Base-by-base conservation (phyloP, 2,329 filamentous ascomycete genomes). In the Colletotrichum tamarilloi region DNA sequence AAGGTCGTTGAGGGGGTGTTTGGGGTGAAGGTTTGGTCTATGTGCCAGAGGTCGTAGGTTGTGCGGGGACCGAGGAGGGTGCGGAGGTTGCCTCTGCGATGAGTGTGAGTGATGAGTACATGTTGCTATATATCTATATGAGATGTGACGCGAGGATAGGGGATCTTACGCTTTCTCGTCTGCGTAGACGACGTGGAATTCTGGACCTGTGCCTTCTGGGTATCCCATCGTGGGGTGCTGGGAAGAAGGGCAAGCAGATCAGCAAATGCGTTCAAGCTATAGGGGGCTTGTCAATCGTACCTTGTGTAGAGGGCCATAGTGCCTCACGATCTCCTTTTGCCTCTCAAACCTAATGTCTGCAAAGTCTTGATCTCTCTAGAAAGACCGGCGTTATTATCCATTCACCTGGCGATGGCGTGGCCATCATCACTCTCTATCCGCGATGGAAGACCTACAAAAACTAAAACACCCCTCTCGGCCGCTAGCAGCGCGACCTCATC, bases 151-250 rank as follows among this genome's bases (percentile, higher is more conserved):
- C 4, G 38, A 28, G 24, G 12, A 0, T 12, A 16, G 53, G 22
- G 3, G 74, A 6, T 14, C 58, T 57, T 53, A 79, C 80, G 76
- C 76, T 32, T 78, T 79, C 28, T 81, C 79, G 26, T 81, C 80
- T 0, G 80, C 79, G 9, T 80, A 81, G 4, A 81, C 79, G 19
- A 81, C 77, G 9, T 81, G 80, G 14, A 81, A 81, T 11, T 81
- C 80, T 0, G 80, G 79, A 0, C 79, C 77, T 0, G 80, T 81
- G 0, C 79, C 79, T 12, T 78, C 73, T 1, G 79, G 79, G 12
- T 79, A 80, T 0, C 79, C 79, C 79, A 81, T 81, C 0, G 79
- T 81, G 0, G 79, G 79, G 57, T 81, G 80, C 22, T 75, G n/a
- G 14, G 4, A 26, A 4, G 4, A 16, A n/a, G 24, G 49, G 59